Evolutionary conservation across 495 filamentous ascomycete genomes (phyloP).

Genomic region (Parathielavia hyrcaniae): DNA sequence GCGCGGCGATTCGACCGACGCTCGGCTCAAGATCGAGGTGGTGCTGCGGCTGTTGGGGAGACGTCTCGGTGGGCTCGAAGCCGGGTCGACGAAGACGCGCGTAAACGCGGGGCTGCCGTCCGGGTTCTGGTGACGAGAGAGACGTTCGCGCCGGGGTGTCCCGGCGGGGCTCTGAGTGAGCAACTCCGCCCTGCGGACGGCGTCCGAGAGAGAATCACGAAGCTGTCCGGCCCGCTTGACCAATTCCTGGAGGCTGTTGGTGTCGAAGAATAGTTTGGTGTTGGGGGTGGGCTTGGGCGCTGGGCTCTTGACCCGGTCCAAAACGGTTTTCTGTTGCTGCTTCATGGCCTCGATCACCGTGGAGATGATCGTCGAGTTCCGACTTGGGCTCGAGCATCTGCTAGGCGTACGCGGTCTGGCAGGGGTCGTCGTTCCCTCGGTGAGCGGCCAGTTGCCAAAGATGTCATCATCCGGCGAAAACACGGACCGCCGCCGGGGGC

Average conservation of each 20-base stretch:
- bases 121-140: conserved; percentile 26
- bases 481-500: conserved; percentile 47
- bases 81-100: conserved; percentile 55
- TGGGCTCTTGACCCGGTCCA: conserved; percentile 41
- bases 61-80: conserved; percentile 39
- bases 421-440: conserved; percentile 27
- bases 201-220: conserved; percentile 63
- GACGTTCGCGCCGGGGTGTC: conserved; percentile 38
- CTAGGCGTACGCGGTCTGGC: conserved; percentile 39
- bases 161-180: conserved; percentile 55
- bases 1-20: conserved; percentile 48
- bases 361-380: conserved; percentile 58
- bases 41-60: conserved; percentile 47
- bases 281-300: conserved; percentile 40
- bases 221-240: conserved; percentile 77
- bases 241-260: conserved; percentile 77
- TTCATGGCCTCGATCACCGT: conserved; percentile 76
- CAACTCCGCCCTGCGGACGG: conserved; percentile 73
- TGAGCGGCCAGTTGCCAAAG: conserved; percentile 46
- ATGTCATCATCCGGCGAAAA: conserved; percentile 60
- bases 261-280: conserved; percentile 86
- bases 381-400: conserved; percentile 26
- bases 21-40: conserved; percentile 43
- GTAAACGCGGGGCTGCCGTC: conserved; percentile 58
- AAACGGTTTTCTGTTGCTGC: conserved; percentile 48